These are phyloP conservation scores for Zygosaccharomyces pseudorouxii DNA, from an alignment of 805 yeast species.

Conservation along the genomic window DNA sequence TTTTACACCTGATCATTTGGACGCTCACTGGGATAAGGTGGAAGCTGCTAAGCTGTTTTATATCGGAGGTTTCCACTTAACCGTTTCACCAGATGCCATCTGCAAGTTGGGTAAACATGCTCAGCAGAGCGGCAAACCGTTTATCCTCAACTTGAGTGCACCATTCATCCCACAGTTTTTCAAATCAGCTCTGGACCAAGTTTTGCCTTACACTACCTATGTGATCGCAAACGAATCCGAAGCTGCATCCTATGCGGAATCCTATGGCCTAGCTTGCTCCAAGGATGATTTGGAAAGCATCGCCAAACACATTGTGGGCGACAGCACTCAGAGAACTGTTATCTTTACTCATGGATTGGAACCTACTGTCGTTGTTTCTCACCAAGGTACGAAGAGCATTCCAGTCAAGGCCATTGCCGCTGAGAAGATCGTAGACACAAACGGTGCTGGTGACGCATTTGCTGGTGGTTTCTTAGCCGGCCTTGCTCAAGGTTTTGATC, in stretches of 20 bases:
- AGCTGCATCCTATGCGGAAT: conserved; percentile 88
- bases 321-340: conserved; percentile 79
- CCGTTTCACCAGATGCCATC: conserved; percentile 96
- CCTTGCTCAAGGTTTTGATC: conserved; percentile 63
- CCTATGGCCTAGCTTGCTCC: conserved; percentile 55
- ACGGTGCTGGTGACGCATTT: conserved; percentile 99
- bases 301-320: conserved; percentile 61
- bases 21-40: conserved; percentile 80
- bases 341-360: conserved; percentile 94
- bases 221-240: conserved; percentile 95
- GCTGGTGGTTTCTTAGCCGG: conserved; percentile 96
- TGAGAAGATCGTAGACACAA: conserved; percentile 77
- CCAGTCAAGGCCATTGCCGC: conserved; percentile 69
- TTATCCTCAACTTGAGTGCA: conserved; percentile 85
- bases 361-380: conserved; percentile 74
- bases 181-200: conserved; percentile 80
- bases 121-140: conserved; percentile 69
- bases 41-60: conserved; percentile 78
- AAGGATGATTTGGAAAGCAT: conserved; percentile 61
- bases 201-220: conserved; percentile 82
- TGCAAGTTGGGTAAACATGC: conserved; percentile 88
- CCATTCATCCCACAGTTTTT: conserved; percentile 95
- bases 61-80: conserved; percentile 98
- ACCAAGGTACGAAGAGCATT: conserved; percentile 48
- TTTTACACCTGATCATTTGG: conserved; percentile 83